Percentiles rank a stretch among this genome's conserved stretches.
Conservation (phyloP, 1,284 basidiomycete genomes). For the Microbotryomycetes sp. region DNA sequence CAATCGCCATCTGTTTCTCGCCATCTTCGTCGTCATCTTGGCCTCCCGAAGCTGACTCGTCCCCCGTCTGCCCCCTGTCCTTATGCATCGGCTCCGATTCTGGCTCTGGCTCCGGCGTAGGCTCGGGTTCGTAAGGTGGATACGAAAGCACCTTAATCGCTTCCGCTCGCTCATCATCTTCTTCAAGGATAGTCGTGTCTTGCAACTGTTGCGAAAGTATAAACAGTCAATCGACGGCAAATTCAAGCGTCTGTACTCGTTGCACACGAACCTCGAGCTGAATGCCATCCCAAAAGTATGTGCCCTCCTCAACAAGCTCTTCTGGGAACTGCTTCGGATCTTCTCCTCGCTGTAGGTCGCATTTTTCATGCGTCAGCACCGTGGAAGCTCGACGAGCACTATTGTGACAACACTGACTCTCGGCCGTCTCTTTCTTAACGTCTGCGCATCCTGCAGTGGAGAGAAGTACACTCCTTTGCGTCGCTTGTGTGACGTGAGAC, state of each 20-base stretch:
- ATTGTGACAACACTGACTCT: constrained; percentile 11
- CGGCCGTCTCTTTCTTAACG: constrained; percentile 25
- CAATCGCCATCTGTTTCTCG: neutral
- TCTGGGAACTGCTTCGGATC: constrained; percentile 20
- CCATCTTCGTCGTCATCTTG: neutral
- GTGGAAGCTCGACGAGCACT: neutral
- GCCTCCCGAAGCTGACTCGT: neutral
- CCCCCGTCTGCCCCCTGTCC: neutral
- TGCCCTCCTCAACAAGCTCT: constrained; percentile 2
- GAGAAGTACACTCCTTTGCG: constrained; percentile 30
- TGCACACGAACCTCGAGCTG: constrained; percentile 7
- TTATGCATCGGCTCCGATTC: neutral
- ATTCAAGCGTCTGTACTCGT: no score
- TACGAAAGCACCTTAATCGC: neutral
- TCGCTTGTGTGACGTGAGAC: constrained; percentile 11
- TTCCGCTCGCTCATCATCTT: neutral
- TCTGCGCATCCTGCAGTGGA: constrained; percentile 5
- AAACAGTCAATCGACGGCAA: no score
- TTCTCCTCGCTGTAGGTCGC: constrained; percentile 21
- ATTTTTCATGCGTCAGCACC: neutral
- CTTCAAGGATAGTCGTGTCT: neutral
- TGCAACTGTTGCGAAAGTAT: no score
- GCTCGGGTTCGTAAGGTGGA: neutral
- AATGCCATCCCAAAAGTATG: constrained; percentile 31
- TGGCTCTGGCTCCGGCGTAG: neutral